Evolutionary conservation across 306 rosid genomes (phyloP), one percentile per base, ranked within the genome.

Genomic region (Morella rubra): DNA sequence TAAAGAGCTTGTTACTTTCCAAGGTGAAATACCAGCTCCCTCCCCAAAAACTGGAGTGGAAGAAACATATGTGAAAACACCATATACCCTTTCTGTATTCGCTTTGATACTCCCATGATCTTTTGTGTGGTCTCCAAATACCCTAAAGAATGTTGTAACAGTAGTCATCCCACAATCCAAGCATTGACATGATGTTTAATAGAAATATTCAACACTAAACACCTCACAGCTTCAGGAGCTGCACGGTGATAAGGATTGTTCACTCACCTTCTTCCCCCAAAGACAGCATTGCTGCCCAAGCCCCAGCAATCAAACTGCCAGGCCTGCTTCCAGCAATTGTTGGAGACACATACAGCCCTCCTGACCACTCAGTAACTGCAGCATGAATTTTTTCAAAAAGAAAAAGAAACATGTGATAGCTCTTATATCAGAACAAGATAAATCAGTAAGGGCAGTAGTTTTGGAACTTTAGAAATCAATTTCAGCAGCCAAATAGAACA

Each of bases 291-390:
- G 98, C 93, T 61, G 97, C 97, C 98, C 98, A 95, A 58, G 98
- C 98, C 65, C 98, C 98, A 19, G 97, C 96, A 71, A 95, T 92
- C 64, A 90, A 90, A 75, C 96, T 66, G 77, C 98, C 98, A 56
- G 98, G 95, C 79, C 98, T 86, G 88, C 98, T 95, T 78, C 98
- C 98, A 74, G 97, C 98, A 37, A 92, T 90, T 80, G 96, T 90
- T 76, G 96, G 98, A 79, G 98, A 95, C 49, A 95, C 96, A 67
- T 92, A 95, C 45, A 95, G 82, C 82, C 98, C 98, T 76, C 98
- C 98, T 32, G 96, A 87, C 98, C 98, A 95, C 85, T 95, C 98
- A 1, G 96, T 92, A 82, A 90, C 98, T 94, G 90, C 84, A 77
- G 62, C 73, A 85, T 47, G 65, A 51, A 54, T 47, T 72, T 42